Percentiles rank a stretch among this genome's conserved stretches.
phyloP scores from a whole-genome alignment of 345 rosid genomes.

The Syzygium aromaticum region DNA sequence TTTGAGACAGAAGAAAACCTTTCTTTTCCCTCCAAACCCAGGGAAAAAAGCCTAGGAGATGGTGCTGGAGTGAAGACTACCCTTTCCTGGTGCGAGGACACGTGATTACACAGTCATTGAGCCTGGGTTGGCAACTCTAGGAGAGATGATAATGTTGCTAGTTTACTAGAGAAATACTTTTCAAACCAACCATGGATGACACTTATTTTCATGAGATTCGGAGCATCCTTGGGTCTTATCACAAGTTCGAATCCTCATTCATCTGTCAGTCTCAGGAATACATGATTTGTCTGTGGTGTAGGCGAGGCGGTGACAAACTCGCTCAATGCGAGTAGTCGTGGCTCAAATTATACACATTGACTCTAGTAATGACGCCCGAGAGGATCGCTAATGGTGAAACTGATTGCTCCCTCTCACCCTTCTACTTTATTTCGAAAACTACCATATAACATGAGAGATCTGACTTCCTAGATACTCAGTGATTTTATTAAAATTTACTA shows the following conservation, averaged over 20 bases:
- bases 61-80: not conserved
- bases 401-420: not conserved
- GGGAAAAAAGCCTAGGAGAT: not conserved
- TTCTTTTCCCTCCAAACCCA: not conserved
- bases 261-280: not conserved
- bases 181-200: not conserved
- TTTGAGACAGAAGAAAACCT: not conserved
- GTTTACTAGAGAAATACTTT: not conserved
- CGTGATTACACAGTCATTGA: not conserved
- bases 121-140: not conserved
- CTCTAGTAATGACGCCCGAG: not conserved
- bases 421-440: not conserved
- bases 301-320: not conserved
- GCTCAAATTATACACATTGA: not conserved
- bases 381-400: no score
- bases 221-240: not conserved
- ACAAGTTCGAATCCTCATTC: not conserved
- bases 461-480: not conserved
- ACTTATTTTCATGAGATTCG: not conserved
- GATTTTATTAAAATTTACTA: not conserved
- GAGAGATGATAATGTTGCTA: not conserved
- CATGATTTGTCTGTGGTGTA: not conserved
- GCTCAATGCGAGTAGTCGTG: not conserved
- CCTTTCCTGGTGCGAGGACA: not conserved
- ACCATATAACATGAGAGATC: not conserved